Evolutionary conservation across 768 basidiomycete genomes (phyloP).

Genomic region (Pisolithus tinctorius): DNA sequence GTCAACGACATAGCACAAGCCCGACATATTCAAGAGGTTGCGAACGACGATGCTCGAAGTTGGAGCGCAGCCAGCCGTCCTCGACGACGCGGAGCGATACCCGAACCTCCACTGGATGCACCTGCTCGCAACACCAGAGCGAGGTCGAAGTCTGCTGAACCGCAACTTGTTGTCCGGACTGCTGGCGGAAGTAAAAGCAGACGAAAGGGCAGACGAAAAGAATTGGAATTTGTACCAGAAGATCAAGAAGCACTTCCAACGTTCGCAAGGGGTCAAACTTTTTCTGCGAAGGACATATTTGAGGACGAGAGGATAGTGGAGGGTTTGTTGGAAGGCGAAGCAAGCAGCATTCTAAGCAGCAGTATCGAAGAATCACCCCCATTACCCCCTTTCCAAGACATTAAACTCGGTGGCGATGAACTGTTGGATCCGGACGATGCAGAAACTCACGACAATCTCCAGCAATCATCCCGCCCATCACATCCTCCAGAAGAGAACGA

Average conservation of each 20-base stretch:
- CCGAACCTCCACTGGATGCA: neutral
- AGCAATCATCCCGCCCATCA: neutral
- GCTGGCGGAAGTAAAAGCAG: constrained; percentile 3
- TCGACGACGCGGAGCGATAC: neutral
- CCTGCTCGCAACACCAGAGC: constrained; percentile 16
- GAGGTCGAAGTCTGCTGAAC: constrained; percentile 18
- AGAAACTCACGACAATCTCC: constrained; percentile 18
- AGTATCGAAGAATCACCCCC: neutral
- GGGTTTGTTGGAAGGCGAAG: constrained; percentile 11
- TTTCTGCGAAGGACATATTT: constrained; percentile 4
- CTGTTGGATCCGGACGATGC: constrained; percentile 25
- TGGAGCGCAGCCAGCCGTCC: constrained; percentile 9
- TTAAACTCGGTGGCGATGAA: constrained; percentile 1
- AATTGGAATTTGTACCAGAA: constrained; percentile 6
- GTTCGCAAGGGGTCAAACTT: neutral
- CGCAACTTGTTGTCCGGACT: neutral
- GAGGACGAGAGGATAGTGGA: constrained; percentile 21
- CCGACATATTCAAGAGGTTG: too few relatives aligned
- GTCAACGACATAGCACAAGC: too few relatives aligned
- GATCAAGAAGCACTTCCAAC: neutral
- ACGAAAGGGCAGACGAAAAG: constrained; percentile 1
- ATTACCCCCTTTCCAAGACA: constrained; percentile 8
- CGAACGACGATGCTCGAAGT: too few relatives aligned
- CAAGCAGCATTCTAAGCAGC: neutral
- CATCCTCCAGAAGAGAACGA: neutral